phyloP scores from a whole-genome alignment of 2,329 filamentous ascomycete genomes.

The Calonectria crousiana region DNA sequence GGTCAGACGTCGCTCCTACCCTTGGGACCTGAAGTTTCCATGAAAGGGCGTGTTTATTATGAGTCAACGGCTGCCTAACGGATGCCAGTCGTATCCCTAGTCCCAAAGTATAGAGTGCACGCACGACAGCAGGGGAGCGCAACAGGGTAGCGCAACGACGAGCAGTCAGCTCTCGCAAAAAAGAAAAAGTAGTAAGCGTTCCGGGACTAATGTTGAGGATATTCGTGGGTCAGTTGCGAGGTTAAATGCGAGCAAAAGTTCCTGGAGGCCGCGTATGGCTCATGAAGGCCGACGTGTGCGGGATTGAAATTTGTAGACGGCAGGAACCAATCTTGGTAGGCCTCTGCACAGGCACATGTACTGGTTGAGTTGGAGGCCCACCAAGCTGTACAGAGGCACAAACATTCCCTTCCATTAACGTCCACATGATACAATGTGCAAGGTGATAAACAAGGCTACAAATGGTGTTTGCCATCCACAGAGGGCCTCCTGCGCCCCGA shows the following conservation, averaged over 20 bases:
- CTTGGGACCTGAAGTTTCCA: not conserved
- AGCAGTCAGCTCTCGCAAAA: not conserved
- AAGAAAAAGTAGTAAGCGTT: not conserved
- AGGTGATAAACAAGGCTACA: not conserved
- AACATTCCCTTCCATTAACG: not conserved
- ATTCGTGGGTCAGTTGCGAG: not conserved
- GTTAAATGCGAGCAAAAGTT: conserved; percentile 18
- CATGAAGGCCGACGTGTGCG: conserved; percentile 1
- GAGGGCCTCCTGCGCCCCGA: not conserved
- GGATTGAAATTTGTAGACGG: not conserved
- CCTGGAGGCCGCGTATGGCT: conserved; percentile 4
- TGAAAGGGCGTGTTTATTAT: conserved; percentile 1
- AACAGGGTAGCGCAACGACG: not conserved
- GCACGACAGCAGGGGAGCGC: not conserved
- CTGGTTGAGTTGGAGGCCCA: not conserved
- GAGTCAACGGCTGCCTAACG: conserved; percentile 26
- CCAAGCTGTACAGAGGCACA: not conserved
- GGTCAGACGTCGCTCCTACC: conserved; percentile 14
- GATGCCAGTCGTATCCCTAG: not conserved
- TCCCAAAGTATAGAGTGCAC: not conserved
- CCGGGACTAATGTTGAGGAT: not conserved
- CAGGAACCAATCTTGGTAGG: not conserved
- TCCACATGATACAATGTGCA: not conserved
- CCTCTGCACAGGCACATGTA: not conserved
- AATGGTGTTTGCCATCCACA: not conserved